These are phyloP conservation scores for Cotoneaster glaucophyllus DNA, from an alignment of 306 rosid species.

Conservation along the genomic window DNA sequence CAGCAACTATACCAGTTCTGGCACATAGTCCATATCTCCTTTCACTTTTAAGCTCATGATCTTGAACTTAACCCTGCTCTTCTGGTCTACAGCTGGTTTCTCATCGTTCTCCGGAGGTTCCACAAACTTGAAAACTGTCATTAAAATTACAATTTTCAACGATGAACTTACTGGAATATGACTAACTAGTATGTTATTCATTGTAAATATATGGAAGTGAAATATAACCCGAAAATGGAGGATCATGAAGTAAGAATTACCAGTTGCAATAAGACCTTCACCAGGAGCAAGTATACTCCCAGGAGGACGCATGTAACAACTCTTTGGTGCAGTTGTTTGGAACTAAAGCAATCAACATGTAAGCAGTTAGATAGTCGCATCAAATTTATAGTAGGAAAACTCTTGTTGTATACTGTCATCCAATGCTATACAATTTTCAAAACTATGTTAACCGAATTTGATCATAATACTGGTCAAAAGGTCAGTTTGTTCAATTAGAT, in stretches of 20 bases:
- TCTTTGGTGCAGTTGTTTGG: conserved; percentile 95
- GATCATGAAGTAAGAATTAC: conserved; percentile 35
- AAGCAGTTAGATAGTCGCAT: conserved; percentile 4
- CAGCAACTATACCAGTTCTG: conserved; percentile 64
- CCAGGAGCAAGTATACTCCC: conserved; percentile 82
- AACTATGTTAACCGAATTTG: background rate
- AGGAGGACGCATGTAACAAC: conserved; percentile 94
- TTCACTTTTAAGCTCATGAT: conserved; percentile 90
- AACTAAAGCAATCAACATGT: conserved; percentile 45
- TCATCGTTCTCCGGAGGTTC: conserved; percentile 87
- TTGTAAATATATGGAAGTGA: background rate
- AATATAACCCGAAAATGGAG: conserved; percentile 6
- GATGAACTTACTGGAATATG: conserved; percentile 6
- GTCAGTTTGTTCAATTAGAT: background rate
- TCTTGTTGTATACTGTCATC: background rate
- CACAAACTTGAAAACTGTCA: conserved; percentile 84
- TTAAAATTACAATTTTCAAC: conserved; percentile 17
- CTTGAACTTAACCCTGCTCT: conserved; percentile 84
- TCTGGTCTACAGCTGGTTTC: conserved; percentile 52
- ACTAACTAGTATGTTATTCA: background rate
- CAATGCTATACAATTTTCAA: background rate
- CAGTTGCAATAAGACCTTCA: conserved; percentile 74
- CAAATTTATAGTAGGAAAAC: background rate
- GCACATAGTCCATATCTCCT: conserved; percentile 74
- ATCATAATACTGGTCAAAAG: background rate